Percentiles rank a stretch among this genome's conserved stretches.
phyloP scores from a whole-genome alignment of 2,329 filamentous ascomycete genomes.

The Xylaria sp. region DNA sequence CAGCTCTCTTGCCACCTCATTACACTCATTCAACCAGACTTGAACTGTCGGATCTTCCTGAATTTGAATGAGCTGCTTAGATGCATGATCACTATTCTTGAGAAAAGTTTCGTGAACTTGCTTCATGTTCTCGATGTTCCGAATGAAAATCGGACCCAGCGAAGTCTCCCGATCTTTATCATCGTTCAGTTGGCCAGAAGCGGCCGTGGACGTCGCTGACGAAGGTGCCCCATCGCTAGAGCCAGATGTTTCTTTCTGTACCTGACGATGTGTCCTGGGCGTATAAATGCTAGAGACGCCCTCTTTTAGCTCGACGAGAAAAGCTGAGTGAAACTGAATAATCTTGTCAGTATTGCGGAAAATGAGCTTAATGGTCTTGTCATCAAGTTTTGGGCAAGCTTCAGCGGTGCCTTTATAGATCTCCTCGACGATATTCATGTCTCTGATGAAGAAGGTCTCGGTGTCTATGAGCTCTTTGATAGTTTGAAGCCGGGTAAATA shows the following conservation, averaged over 20 bases:
- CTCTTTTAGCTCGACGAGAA: conserved; percentile 83
- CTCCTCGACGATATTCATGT: conserved; percentile 97
- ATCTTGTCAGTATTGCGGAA: conserved; percentile 95
- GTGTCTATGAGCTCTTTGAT: conserved; percentile 95
- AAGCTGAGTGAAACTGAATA: conserved; percentile 83
- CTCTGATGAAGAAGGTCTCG: conserved; percentile 87
- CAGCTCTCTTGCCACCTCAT: conserved; percentile 89
- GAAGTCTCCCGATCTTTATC: conserved; percentile 63
- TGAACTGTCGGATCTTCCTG: conserved; percentile 72
- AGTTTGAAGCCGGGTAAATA: conserved; percentile 83
- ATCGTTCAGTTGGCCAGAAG: conserved; percentile 59
- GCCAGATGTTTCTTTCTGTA: conserved; percentile 56
- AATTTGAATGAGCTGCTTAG: conserved; percentile 70
- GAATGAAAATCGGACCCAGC: conserved; percentile 65
- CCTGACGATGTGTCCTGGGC: conserved; percentile 62
- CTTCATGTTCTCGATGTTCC: conserved; percentile 70
- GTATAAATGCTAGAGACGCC: conserved; percentile 83
- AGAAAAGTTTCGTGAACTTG: conserved; percentile 70
- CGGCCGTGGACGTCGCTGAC: conserved; percentile 50
- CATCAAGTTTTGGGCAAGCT: conserved; percentile 80
- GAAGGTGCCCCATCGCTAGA: conserved; percentile 52
- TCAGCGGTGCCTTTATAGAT: conserved; percentile 96
- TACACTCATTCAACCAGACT: conserved; percentile 94
- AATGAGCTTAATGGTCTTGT: conserved; percentile 86
- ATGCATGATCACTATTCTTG: conserved; percentile 71